Base-by-base conservation (phyloP, 768 basidiomycete species). In the Phaeotremella skinneri region DNA sequence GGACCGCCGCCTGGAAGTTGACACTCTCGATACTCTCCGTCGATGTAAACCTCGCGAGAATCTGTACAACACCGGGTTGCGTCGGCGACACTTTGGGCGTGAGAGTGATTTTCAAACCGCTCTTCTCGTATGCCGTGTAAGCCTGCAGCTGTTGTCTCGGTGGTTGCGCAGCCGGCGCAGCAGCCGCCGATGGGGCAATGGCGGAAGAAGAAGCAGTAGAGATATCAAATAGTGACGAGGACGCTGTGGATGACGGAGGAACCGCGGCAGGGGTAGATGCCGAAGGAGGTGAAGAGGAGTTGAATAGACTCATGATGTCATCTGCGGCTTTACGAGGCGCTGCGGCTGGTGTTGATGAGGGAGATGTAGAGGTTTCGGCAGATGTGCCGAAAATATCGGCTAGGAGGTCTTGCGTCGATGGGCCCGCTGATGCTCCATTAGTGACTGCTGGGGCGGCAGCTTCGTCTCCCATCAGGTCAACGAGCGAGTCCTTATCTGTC, bases 1-100 rank as follows among this genome's bases (percentile, higher is more conserved):
- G 94, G 6, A 99, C 94, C 6, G 94, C 96, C 39, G 92, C 96
- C 75, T 98, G 96, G 81, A 99, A 97, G 70, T 87, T 91, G 48
- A 99, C 79, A 1, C 84, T 85, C 4, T 81, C 80, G 1, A 82
- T 85, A 3, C 49, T 49, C 20, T 78, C 81, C 1, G 82, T 79
- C 2, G 85, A 83, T 58, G 88, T 86, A 81, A 99, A 98, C 53
- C 87, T 83, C 20, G 91, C 93, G 57, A 92, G 78, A 62, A 98
- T 88, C 79, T 93, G 89, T 23, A 94, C 87, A 42, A 94, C 80
- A 37, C 91, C 92, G n/a, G 91, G 90, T 61, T 87, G 86, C 48
- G 84, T 79, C 7, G 87, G 74, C 25, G 87, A 87, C 16, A 87
- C 86, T 72, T 91, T 88, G 0, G 94, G 93, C 0, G 90, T 92